Evolutionary conservation across 441 rosid genomes (phyloP).

Genomic region (Croton laevigatus): DNA sequence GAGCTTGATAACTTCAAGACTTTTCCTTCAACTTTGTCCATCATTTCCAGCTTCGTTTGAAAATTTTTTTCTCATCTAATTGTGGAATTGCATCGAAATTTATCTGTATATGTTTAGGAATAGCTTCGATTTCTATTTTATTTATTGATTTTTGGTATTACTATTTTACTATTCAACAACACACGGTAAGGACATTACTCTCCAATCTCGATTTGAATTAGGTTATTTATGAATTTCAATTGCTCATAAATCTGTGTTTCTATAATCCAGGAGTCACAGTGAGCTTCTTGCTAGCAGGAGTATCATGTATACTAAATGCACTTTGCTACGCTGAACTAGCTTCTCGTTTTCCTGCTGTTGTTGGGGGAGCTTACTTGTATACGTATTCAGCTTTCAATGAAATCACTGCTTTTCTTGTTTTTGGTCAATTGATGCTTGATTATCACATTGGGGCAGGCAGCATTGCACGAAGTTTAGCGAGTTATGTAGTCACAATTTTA

Average conservation of each 20-base stretch:
- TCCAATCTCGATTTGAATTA: neutral
- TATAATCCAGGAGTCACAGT: constrained; percentile 70
- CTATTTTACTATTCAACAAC: too few relatives aligned
- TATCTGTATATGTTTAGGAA: neutral
- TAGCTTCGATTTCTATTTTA: neutral
- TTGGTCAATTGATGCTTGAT: constrained; percentile 88
- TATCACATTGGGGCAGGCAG: constrained; percentile 98
- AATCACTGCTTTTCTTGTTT: constrained; percentile 88
- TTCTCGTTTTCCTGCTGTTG: constrained; percentile 90
- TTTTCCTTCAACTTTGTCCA: neutral
- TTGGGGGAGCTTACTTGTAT: constrained; percentile 97
- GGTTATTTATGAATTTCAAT: constrained; percentile 14
- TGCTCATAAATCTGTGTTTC: neutral
- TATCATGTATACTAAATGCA: constrained; percentile 84
- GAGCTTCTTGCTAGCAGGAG: constrained; percentile 88
- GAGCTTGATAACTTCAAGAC: neutral
- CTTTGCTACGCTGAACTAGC: constrained; percentile 96
- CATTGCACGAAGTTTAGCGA: constrained; percentile 87
- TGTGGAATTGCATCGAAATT: neutral
- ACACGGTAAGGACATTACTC: too few relatives aligned
- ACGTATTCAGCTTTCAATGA: constrained; percentile 88
- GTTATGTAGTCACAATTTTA: constrained; percentile 65
- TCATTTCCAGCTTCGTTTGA: neutral
- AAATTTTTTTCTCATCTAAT: neutral
- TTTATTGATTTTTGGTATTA: neutral